Evolutionary conservation across 257 asterid species (phyloP).

Genomic region (Buddleja alternifolia): DNA sequence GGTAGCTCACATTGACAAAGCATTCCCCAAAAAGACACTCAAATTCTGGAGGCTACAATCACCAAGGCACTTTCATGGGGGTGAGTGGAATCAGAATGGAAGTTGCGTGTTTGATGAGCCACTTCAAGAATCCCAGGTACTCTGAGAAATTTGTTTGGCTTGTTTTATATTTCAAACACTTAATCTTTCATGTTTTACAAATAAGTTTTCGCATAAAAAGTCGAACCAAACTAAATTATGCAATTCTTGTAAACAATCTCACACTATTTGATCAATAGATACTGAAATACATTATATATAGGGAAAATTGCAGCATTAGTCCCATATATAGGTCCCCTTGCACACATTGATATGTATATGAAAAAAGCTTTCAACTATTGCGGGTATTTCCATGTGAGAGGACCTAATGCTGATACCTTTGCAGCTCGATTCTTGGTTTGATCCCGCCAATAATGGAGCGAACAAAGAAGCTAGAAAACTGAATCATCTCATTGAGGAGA

Average conservation of each 20-base stretch:
- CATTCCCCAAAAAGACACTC: constrained; percentile 56
- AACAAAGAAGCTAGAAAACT: constrained; percentile 82
- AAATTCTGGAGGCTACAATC: constrained; percentile 95
- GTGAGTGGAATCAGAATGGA: constrained; percentile 98
- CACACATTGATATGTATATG: background rate
- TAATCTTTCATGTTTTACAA: background rate
- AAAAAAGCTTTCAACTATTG: background rate
- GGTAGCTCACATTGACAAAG: constrained; percentile 66
- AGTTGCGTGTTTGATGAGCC: constrained; percentile 81
- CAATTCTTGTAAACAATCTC: background rate
- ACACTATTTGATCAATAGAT: no score
- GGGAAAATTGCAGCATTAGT: no score
- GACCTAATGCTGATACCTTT: constrained; percentile 33
- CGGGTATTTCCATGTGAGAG: background rate
- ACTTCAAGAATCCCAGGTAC: constrained; percentile 77
- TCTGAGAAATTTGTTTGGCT: background rate
- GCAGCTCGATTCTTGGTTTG: constrained; percentile 93
- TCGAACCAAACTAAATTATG: constrained; percentile 7
- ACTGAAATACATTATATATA: no score
- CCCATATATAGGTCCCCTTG: background rate
- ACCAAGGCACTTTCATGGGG: constrained; percentile 95
- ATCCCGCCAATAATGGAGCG: constrained; percentile 75
- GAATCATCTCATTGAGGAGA: constrained; percentile 66
- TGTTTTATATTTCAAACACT: background rate
- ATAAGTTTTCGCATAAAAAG: background rate